A percentile compares a stretch with the other conserved stretches of the same genome.
Evolutionary conservation across 257 asterid genomes (phyloP).

Genomic region (Henckelia pumila): DNA sequence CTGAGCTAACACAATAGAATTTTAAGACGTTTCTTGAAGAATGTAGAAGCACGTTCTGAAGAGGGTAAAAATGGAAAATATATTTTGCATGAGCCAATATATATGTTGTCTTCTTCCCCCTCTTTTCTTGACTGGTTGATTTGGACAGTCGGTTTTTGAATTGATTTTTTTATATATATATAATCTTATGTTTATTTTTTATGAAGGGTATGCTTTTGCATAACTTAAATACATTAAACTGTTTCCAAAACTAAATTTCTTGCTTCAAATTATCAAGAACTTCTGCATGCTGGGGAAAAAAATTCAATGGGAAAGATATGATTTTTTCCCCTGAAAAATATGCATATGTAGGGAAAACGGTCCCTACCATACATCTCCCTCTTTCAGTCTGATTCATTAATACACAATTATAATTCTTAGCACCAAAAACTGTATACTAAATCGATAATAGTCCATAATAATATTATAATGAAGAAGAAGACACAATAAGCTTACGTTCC

Average conservation of each 20-base stretch:
- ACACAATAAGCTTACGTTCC: conserved; percentile 53
- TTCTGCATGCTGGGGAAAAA: too few species aligned
- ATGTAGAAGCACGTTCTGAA: background rate
- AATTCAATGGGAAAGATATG: too few species aligned
- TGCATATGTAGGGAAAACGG: too few species aligned
- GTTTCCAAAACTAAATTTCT: background rate
- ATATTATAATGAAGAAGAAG: too few species aligned
- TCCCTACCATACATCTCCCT: too few species aligned
- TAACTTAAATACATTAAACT: background rate
- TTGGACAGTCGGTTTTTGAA: background rate
- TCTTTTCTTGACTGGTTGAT: conserved; percentile 11
- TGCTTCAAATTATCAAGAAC: background rate
- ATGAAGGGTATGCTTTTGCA: too few species aligned
- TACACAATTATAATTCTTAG: background rate
- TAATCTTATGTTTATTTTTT: too few species aligned
- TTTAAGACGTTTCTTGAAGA: background rate
- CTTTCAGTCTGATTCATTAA: background rate
- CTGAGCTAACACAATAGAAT: too few species aligned
- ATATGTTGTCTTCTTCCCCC: conserved; percentile 15
- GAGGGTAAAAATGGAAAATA: background rate
- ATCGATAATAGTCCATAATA: too few species aligned
- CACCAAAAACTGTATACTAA: too few species aligned
- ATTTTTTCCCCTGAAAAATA: too few species aligned
- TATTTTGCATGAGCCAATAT: conserved; percentile 14
- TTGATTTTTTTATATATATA: too few species aligned